phyloP scores from a whole-genome alignment of 2,329 filamentous ascomycete genomes.

The Aspergillus floridensis region DNA sequence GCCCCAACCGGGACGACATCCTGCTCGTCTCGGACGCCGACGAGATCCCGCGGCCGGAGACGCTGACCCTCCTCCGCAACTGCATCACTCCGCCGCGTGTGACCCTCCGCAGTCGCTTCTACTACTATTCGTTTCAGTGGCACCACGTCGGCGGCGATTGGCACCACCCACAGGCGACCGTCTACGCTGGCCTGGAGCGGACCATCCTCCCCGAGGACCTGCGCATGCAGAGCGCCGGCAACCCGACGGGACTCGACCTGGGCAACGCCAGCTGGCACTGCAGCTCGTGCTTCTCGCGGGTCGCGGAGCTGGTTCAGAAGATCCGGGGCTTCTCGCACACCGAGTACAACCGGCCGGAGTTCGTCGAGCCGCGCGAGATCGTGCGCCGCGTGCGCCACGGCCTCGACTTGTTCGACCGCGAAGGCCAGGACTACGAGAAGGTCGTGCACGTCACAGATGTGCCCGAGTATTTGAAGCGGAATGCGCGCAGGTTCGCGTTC shows the following conservation, averaged over 20 bases:
- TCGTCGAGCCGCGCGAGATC: not conserved
- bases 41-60: not conserved
- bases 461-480: not conserved
- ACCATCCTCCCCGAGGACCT: not conserved
- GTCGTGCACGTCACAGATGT: not conserved
- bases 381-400: not conserved
- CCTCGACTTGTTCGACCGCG: not conserved
- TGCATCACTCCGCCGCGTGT: not conserved
- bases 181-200: not conserved
- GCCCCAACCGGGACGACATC: not conserved
- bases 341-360: not conserved
- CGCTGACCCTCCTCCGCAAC: not conserved
- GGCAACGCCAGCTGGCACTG: not conserved
- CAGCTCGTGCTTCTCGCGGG: not conserved
- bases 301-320: not conserved
- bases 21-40: not conserved
- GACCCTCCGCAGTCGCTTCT: not conserved
- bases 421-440: not conserved
- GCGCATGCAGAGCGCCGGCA: not conserved
- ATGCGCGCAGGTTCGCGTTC: not conserved
- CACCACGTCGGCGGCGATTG: not conserved
- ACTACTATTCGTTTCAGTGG: constrained; percentile 1
- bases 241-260: not conserved
- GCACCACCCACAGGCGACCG: not conserved
- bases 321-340: not conserved